These are phyloP conservation scores for Tillandsia leiboldiana DNA, from an alignment of 176 grass and related monocot species.

Conservation along the genomic window DNA sequence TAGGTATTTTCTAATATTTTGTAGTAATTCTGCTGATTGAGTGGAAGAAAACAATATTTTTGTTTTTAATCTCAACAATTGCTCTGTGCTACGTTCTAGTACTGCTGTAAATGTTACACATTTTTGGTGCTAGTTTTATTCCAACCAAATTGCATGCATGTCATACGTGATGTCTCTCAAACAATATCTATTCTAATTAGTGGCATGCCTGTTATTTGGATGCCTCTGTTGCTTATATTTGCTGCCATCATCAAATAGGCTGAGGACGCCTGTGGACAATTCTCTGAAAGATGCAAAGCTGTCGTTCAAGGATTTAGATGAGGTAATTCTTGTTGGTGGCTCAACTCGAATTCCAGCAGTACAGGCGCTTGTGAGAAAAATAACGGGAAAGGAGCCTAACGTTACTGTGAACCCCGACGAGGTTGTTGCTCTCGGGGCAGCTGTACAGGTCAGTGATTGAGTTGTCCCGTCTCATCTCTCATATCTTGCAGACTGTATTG, in stretches of 20 bases:
- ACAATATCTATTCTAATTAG: neutral
- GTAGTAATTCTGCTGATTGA: neutral
- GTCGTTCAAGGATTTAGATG: slow-evolving; percentile 72
- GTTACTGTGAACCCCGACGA: slow-evolving; percentile 98
- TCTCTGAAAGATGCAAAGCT: slow-evolving; percentile 85
- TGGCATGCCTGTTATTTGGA: neutral
- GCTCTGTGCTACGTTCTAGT: neutral
- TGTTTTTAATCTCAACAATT: too few relatives aligned
- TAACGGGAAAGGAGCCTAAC: slow-evolving; percentile 95
- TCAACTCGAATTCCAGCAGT: slow-evolving; percentile 94
- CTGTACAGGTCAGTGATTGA: slow-evolving; percentile 66
- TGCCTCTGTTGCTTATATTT: neutral
- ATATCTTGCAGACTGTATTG: neutral
- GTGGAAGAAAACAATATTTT: neutral
- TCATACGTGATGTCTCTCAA: neutral
- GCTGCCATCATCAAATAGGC: slow-evolving; percentile 31
- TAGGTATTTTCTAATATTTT: slow-evolving; percentile 40
- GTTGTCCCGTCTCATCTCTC: slow-evolving; percentile 5
- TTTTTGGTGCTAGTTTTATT: neutral
- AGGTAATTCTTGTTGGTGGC: slow-evolving; percentile 96
- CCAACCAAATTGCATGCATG: neutral
- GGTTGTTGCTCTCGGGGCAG: slow-evolving; percentile 92
- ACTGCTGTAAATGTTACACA: neutral
- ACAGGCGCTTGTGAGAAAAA: slow-evolving; percentile 79
- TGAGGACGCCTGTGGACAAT: slow-evolving; percentile 84